Conservation (phyloP, 2,329 filamentous ascomycete species). For the Neopestalotiopsis rosae region DNA sequence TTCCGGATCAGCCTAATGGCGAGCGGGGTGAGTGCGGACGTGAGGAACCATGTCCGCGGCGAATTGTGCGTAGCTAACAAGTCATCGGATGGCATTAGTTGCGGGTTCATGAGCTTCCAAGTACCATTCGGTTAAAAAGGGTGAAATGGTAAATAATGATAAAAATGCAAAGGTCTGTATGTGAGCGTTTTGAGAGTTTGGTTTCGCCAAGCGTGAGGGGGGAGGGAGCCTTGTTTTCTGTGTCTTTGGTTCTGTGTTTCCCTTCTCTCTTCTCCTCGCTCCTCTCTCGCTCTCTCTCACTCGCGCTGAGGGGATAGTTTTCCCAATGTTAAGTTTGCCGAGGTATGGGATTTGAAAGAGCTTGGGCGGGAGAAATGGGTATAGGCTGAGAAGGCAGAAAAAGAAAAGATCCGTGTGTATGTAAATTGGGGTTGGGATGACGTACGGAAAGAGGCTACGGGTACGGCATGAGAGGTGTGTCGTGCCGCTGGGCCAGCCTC, state of each 20-base stretch:
- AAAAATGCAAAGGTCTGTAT: background rate
- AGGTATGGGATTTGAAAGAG: background rate
- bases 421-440: constrained; percentile 17
- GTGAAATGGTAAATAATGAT: constrained; percentile 17
- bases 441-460: constrained; percentile 60
- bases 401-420: background rate
- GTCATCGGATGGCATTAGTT: constrained; percentile 36
- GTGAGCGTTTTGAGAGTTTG: background rate
- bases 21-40: constrained; percentile 83
- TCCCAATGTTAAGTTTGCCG: background rate
- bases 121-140: constrained; percentile 22
- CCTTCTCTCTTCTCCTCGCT: background rate
- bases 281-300: background rate
- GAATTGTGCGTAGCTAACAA: constrained; percentile 67
- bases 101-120: constrained; percentile 22
- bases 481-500: constrained; percentile 48
- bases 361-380: background rate
- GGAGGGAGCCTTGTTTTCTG: no score
- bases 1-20: constrained; percentile 81
- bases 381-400: background rate
- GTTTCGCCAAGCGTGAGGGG: background rate
- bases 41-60: constrained; percentile 92
- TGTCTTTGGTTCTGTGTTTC: no score
- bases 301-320: background rate
- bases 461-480: constrained; percentile 48